Evolutionary conservation across 345 rosid genomes (phyloP).

Genomic region (Eucalyptus guilfoylei): DNA sequence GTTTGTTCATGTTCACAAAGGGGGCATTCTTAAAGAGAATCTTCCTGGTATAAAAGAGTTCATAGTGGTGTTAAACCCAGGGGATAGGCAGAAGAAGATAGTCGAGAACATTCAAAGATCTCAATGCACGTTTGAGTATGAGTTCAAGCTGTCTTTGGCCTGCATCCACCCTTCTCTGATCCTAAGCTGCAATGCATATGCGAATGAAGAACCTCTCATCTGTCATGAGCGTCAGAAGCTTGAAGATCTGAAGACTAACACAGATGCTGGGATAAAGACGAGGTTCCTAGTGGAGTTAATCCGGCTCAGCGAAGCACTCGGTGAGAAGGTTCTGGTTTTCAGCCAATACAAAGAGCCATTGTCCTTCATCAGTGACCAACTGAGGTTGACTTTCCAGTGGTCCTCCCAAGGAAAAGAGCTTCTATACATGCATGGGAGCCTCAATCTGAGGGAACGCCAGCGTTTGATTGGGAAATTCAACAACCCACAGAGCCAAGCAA

Average conservation of each 20-base stretch:
- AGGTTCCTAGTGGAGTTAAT: conserved; percentile 45
- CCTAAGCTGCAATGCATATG: not conserved
- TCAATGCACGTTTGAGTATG: not conserved
- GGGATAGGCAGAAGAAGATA: conserved; percentile 24
- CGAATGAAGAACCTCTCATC: not conserved
- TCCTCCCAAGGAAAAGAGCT: conserved; percentile 18
- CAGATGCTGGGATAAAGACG: conserved; percentile 46
- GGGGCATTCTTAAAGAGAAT: conserved; percentile 32
- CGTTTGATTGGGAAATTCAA: conserved; percentile 40
- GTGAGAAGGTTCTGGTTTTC: conserved; percentile 67
- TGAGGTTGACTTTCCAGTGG: conserved; percentile 31
- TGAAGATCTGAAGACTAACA: conserved; percentile 2
- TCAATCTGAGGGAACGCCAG: conserved; percentile 26
- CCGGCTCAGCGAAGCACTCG: conserved; percentile 16
- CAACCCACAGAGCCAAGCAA: conserved; percentile 26
- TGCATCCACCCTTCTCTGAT: conserved; percentile 58
- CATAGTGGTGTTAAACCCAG: conserved; percentile 40
- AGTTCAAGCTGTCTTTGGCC: conserved; percentile 25
- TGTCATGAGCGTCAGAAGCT: not conserved
- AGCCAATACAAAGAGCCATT: conserved; percentile 49
- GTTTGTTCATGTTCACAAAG: conserved; percentile 67
- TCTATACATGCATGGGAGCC: conserved; percentile 36
- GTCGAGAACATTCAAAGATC: conserved; percentile 2
- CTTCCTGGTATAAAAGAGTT: conserved; percentile 63
- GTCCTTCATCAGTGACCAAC: conserved; percentile 27